phyloP scores from a whole-genome alignment of 1,284 basidiomycete species.

The Cystobasidiaceae sp. region DNA sequence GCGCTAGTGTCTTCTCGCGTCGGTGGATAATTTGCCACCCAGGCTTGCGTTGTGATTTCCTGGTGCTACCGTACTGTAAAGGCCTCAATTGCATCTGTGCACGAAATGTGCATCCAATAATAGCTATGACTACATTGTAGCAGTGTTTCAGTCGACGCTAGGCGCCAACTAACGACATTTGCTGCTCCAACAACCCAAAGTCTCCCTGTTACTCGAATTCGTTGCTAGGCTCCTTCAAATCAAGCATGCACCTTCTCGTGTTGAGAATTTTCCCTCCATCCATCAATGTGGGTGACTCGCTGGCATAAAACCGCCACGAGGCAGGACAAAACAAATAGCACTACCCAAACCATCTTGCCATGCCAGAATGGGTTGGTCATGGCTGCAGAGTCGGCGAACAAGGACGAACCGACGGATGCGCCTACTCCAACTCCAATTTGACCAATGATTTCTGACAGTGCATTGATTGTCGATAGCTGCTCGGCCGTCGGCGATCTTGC shows the following conservation, averaged over 20 bases:
- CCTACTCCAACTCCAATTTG: not conserved
- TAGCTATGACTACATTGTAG: too few species aligned
- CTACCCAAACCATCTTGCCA: not conserved
- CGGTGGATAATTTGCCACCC: too few species aligned
- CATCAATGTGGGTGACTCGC: constrained; percentile 4
- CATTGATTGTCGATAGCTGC: not conserved
- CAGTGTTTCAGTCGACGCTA: too few species aligned
- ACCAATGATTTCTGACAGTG: not conserved
- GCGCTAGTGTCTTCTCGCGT: too few species aligned
- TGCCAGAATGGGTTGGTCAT: not conserved
- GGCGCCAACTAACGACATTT: too few species aligned
- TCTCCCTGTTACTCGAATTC: not conserved
- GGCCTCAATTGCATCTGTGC: too few species aligned
- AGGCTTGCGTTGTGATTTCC: too few species aligned
- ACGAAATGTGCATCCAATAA: too few species aligned
- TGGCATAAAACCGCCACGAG: not conserved
- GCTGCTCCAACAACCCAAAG: not conserved
- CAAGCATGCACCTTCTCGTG: too few species aligned
- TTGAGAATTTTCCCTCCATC: constrained; percentile 7
- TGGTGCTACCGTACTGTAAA: too few species aligned
- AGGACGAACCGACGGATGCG: not conserved
- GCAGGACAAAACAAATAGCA: not conserved
- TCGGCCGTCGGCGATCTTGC: not conserved
- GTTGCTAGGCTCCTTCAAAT: not conserved
- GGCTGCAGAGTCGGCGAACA: constrained; percentile 1